Base-by-base conservation (phyloP, 176 grass and related monocot genomes). In the Bothriochloa decipiens region DNA sequence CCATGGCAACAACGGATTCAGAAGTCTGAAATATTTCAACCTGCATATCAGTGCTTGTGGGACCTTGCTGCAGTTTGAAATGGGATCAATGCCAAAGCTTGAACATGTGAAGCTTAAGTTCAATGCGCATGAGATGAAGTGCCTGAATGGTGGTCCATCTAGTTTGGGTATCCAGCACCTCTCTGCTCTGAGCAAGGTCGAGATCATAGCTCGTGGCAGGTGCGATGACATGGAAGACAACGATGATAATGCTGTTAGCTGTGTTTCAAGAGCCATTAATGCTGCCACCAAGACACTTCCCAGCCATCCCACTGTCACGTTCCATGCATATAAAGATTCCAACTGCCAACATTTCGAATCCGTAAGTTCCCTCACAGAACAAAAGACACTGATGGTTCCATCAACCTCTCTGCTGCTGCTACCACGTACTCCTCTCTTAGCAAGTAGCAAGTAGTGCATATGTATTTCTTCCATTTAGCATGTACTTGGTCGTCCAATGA, bases 81-180 rank as follows among this genome's bases (percentile, higher is more conserved):
- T 4, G 3, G 36, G 79, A 5, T 36, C n/a, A 40, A 25, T 52
- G 33, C 22, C 8, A 1, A 65, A 73, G 25, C 25, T 83, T 7
- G 81, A 65, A 2, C 79, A 26, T 13, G 1, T 23, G 4, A 16
- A 83, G 8, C 11, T n/a, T 17, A 0, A 0, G 18, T 64, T 11
- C 26, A 0, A 1, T 35, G 3, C 6, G 45, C 68, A 26, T 70
- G 23, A 17, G 17, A 65, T 16, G 17, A 11, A 33, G 28, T 74
- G 81, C 70, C 2, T 83, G 27, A 83, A 42, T 10, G 40, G 72
- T 64, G 79, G 55, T 57, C 20, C 47, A 27, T 70, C 65, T 37
- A 40, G n/a, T n/a, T 47, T 79, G 11, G 77, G 77, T 11, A 47
- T 79, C 77, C 77, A 47, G 11, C 15, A 79, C 61, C 77, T 79